phyloP scores from a whole-genome alignment of 306 rosid genomes.

The Citrullus mucosospermus region DNA sequence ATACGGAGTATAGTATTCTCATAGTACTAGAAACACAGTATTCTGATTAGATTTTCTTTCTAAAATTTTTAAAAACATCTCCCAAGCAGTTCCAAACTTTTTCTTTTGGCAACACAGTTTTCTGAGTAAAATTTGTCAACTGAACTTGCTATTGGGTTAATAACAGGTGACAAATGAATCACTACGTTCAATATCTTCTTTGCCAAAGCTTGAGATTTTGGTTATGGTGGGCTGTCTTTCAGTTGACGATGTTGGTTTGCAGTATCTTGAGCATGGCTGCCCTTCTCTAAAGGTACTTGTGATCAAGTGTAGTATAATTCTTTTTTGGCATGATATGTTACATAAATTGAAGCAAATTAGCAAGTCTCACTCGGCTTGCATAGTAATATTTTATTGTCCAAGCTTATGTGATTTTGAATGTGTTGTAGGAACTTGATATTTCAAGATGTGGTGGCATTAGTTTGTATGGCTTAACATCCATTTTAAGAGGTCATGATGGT shows the following conservation, averaged over 20 bases:
- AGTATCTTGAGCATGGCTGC: slow-evolving; percentile 41
- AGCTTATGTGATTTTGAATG: neutral
- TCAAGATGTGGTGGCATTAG: slow-evolving; percentile 44
- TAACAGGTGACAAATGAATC: slow-evolving; percentile 43
- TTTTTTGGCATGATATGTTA: neutral
- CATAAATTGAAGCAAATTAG: neutral
- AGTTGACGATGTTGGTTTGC: slow-evolving; percentile 42
- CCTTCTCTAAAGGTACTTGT: slow-evolving; percentile 39
- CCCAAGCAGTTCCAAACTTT: neutral
- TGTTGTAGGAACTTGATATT: slow-evolving; percentile 46
- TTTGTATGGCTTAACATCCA: slow-evolving; percentile 32
- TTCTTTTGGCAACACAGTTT: neutral
- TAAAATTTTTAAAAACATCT: neutral
- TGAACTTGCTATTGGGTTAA: neutral
- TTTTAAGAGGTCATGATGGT: slow-evolving; percentile 31
- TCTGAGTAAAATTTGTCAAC: neutral
- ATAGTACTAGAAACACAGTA: neutral
- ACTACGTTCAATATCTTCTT: slow-evolving; percentile 40
- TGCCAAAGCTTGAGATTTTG: slow-evolving; percentile 41
- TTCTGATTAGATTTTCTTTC: neutral
- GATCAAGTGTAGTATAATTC: neutral
- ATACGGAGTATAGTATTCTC: too few species aligned
- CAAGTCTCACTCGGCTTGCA: neutral
- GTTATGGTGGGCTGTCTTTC: slow-evolving; percentile 38
- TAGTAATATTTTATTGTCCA: neutral